phyloP scores from a whole-genome alignment of 805 yeast species.

The Yamadazyma philogaea region DNA sequence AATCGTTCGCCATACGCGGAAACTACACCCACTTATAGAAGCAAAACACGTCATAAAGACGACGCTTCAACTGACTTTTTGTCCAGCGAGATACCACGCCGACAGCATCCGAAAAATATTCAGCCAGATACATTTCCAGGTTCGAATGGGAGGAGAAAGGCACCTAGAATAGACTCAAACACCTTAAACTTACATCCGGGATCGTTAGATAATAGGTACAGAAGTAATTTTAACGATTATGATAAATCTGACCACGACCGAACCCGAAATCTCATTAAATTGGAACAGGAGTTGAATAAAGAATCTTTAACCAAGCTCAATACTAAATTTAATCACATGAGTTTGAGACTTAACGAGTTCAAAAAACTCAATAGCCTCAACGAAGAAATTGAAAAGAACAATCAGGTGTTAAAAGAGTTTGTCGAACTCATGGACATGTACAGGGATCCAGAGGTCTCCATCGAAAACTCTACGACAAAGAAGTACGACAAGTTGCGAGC shows the following conservation, averaged over 20 bases:
- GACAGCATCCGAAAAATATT: too few relatives aligned
- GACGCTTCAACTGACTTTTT: too few relatives aligned
- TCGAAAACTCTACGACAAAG: neutral
- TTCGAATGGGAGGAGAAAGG: too few relatives aligned
- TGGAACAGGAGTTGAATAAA: conserved; percentile 11
- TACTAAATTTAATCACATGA: conserved; percentile 11
- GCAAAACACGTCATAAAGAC: neutral
- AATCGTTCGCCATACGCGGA: neutral
- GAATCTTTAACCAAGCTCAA: conserved; percentile 12
- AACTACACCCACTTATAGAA: neutral
- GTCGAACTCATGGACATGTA: conserved; percentile 19
- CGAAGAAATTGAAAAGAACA: conserved; percentile 12
- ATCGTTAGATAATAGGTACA: neutral
- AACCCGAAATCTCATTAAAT: conserved; percentile 2
- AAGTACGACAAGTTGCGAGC: conserved; percentile 21
- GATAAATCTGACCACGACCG: conserved; percentile 1
- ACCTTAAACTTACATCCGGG: neutral
- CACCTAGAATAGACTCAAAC: neutral
- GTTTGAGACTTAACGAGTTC: conserved; percentile 6
- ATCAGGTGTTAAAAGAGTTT: conserved; percentile 19
- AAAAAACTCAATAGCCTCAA: conserved; percentile 9
- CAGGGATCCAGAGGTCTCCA: conserved; percentile 9
- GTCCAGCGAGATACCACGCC: neutral
- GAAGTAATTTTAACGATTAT: conserved; percentile 1
- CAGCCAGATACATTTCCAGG: too few relatives aligned